Conservation (phyloP, 495 filamentous ascomycete genomes). For the Daldinia loculata region DNA sequence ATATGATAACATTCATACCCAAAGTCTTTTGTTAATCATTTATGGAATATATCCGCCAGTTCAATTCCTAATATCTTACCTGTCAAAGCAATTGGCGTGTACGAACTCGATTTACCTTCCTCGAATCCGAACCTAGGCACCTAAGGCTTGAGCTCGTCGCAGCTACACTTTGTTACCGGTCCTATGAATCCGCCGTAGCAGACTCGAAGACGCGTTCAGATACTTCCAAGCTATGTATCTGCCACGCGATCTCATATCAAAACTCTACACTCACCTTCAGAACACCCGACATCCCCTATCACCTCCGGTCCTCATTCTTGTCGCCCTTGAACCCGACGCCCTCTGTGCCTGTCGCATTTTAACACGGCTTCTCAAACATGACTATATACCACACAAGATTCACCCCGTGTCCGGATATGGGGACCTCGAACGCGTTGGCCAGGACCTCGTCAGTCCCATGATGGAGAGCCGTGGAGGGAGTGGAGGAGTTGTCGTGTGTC, state of each 20-base stretch:
- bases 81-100: background rate
- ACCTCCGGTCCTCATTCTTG: slow-evolving; percentile 89
- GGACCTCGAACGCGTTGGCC: slow-evolving; percentile 80
- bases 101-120: background rate
- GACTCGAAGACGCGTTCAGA: slow-evolving; percentile 48
- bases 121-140: slow-evolving; percentile 1
- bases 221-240: slow-evolving; percentile 80
- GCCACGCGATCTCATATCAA: slow-evolving; percentile 84
- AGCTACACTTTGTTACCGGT: slow-evolving; percentile 32
- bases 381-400: slow-evolving; percentile 98
- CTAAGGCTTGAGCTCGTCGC: background rate
- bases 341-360: slow-evolving; percentile 96
- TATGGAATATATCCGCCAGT: slow-evolving; percentile 21
- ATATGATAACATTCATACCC: slow-evolving; percentile 26
- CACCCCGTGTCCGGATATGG: slow-evolving; percentile 92
- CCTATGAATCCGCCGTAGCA: slow-evolving; percentile 46
- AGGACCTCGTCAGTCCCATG: slow-evolving; percentile 82
- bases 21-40: slow-evolving; percentile 23
- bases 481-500: slow-evolving; percentile 87
- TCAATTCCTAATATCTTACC: slow-evolving; percentile 7
- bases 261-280: slow-evolving; percentile 88
- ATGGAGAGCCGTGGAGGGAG: slow-evolving; percentile 78
- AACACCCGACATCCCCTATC: slow-evolving; percentile 82
- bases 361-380: slow-evolving; percentile 87
- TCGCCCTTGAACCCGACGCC: slow-evolving; percentile 92